Percentiles rank a stretch among this genome's conserved stretches.
phyloP scores from a whole-genome alignment of 2,329 filamentous ascomycete species.

The Orbilia brochopaga region DNA sequence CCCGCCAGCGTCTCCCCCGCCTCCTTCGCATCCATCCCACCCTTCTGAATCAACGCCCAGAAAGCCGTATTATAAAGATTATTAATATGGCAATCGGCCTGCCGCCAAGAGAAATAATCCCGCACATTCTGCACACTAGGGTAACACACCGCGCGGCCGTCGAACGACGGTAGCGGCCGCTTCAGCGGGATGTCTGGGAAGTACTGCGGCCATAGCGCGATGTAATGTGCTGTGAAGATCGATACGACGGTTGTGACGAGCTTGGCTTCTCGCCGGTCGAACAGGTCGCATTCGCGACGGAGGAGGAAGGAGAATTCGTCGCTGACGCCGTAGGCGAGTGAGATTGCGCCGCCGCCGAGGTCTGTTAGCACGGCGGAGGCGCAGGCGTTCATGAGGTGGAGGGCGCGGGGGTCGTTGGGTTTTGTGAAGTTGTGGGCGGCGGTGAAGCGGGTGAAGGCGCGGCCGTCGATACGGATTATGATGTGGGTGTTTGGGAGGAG shows the following conservation, averaged over 20 bases:
- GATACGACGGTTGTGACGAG: slow-evolving; percentile 88
- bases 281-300: slow-evolving; percentile 79
- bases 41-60: slow-evolving; percentile 82
- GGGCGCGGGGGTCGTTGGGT: slow-evolving; percentile 84
- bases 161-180: slow-evolving; percentile 83
- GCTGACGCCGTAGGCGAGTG: slow-evolving; percentile 88
- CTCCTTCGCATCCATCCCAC: slow-evolving; percentile 74
- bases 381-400: slow-evolving; percentile 93
- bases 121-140: slow-evolving; percentile 80
- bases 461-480: slow-evolving; percentile 88
- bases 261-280: slow-evolving; percentile 87
- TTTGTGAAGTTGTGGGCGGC: slow-evolving; percentile 84
- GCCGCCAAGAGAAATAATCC: slow-evolving; percentile 96
- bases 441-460: slow-evolving; percentile 94
- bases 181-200: slow-evolving; percentile 76
- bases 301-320: slow-evolving; percentile 96
- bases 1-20: slow-evolving; percentile 80
- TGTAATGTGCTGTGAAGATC: slow-evolving; percentile 90
- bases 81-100: slow-evolving; percentile 85
- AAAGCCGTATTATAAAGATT: slow-evolving; percentile 98
- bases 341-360: slow-evolving; percentile 72
- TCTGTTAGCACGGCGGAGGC: slow-evolving; percentile 84
- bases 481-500: slow-evolving; percentile 94
- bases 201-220: slow-evolving; percentile 76
- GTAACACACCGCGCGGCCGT: slow-evolving; percentile 89